Evolutionary conservation across 768 basidiomycete genomes (phyloP), one percentile per base, ranked within the genome.

Genomic region (Russula olivacea): DNA sequence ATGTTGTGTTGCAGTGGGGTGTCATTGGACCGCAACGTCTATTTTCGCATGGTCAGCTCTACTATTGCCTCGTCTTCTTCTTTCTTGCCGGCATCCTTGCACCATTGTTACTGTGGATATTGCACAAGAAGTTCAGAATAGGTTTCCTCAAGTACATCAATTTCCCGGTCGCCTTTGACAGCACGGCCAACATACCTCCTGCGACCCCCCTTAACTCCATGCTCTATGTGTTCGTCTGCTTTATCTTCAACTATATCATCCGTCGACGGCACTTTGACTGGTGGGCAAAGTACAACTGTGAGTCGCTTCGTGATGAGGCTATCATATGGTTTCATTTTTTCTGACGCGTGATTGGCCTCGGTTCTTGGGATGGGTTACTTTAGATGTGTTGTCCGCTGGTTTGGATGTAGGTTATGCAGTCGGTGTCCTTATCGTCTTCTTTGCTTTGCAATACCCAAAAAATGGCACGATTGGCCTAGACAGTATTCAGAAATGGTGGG

Each of bases 61-160:
- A 41, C 47, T 57, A 58, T 58, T 57, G 76, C 11, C 78, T 91
- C 21, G 70, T 80, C 2, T 84, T 83, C 71, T 91, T 89, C 77
- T 93, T 93, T 87, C 80, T 91, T 61, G 70, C 87, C 60, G 92
- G 92, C n/a, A 80, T 84, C 55, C 14, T 85, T 55, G 79, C 81
- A 57, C 91, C 91, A 0, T 32, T 80, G 61, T 58, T 81, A 54
- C 77, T 80, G 45, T 91, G 80, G 69, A 63, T 32, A 32, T 32
- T 32, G 32, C 32, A 32, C 32, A 32, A 32, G 32, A 32, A 32
- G 32, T 32, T 32, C 49, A 45, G 40, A 4, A 2, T 63, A 11
- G 15, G 10, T 4, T 59, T 79, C 56, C 73, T 78, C 69, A 81
- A 77, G 69, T 93, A 80, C 77, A 87, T 89, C 23, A 81, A 86